Base-by-base conservation (phyloP, 345 rosid genomes). In the Murraya koenigii region DNA sequence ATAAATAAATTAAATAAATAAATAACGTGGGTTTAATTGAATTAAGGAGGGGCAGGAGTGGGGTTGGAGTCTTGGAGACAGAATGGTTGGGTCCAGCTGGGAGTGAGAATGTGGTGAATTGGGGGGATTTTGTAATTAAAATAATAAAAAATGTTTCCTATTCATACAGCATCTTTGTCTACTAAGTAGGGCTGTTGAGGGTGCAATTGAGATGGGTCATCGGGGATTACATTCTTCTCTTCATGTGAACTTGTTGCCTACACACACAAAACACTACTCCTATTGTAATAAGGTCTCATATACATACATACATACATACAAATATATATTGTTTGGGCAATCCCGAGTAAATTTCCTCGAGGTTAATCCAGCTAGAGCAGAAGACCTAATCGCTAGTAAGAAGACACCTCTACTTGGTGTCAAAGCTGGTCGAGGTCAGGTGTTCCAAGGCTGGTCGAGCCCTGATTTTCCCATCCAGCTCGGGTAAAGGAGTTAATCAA, bases 141-240 rank as follows among this genome's bases (percentile, higher is more conserved):
- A 2, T n/a, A n/a, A n/a, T n/a, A 55, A n/a, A 44, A 60, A 75
- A 54, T 87, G 85, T 83, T 82, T 80, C 88, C 85, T 78, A 73
- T 74, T 82, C 41, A 66, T 13, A 66, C 63, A 69, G 71, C 87
- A 82, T 69, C 3, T 10, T 33, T 65, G 80, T 80, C 80, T 32
- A 20, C 72, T 69, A 74, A 23, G 38, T 36, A 41, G 44, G 84
- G 78, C 10, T 30, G 83, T 52, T 68, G 82, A 77, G 83, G 80
- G 72, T 71, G 79, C 83, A 82, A 8, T 13, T 23, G 60, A 26
- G 52, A 64, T 69, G 84, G 81, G 79, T 69, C 72, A 74, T 69
- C 17, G 60, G 52, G 7, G 73, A 62, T 30, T 22, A 39, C 32
- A n/a, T n/a, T n/a, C 59, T 63, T 26, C 35, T 77, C 32, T 33